Conservation (phyloP, 1,139 yeast genomes). For the Suhomyces maxii region DNA sequence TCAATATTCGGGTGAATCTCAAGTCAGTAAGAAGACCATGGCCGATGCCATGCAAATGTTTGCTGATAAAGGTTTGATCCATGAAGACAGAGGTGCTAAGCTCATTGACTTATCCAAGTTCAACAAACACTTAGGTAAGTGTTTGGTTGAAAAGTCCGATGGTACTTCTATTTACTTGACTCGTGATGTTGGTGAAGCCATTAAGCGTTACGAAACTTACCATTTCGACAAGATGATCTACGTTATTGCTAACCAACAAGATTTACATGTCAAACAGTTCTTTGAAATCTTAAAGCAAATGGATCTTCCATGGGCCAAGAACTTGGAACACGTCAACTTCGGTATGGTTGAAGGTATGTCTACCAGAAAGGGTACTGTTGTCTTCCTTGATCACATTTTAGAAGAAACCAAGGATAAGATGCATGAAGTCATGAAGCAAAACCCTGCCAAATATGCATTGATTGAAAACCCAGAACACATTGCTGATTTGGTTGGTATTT, state of each 20-base stretch:
- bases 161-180: conserved; percentile 94
- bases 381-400: conserved; percentile 88
- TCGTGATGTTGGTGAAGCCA: conserved; percentile 97
- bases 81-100: conserved; percentile 89
- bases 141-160: conserved; percentile 89
- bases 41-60: conserved; percentile 62
- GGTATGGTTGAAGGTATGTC: conserved; percentile 99
- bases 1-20: conserved; percentile 93
- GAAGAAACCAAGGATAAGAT: conserved; percentile 93
- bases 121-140: conserved; percentile 93
- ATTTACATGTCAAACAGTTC: conserved; percentile 89
- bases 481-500: conserved; percentile 94
- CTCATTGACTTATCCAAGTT: conserved; percentile 82
- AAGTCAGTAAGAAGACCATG: conserved; percentile 78
- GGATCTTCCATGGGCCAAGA: conserved; percentile 87
- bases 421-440: conserved; percentile 97
- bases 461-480: conserved; percentile 93
- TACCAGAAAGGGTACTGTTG: conserved; percentile 97
- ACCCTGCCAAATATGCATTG: conserved; percentile 88
- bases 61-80: conserved; percentile 67
- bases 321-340: conserved; percentile 80
- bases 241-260: conserved; percentile 96
- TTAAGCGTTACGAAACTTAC: conserved; percentile 80
- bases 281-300: conserved; percentile 91
- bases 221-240: conserved; percentile 94